A percentile compares a stretch with the other conserved stretches of the same genome.
Evolutionary conservation across 2,329 filamentous ascomycete species (phyloP).

Genomic region (Dothidotthia symphoricarpi): DNA sequence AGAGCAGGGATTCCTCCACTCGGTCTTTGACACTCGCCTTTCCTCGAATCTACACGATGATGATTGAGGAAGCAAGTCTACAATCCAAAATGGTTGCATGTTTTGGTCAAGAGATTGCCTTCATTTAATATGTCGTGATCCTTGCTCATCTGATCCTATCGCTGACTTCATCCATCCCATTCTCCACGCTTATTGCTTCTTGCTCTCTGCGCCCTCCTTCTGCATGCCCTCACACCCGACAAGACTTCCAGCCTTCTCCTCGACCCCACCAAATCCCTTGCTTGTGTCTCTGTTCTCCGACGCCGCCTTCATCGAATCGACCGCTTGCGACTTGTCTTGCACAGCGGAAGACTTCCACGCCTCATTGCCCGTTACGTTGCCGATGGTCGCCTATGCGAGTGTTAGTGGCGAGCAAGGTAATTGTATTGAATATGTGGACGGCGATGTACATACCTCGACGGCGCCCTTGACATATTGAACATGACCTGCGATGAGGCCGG

Average conservation of each 20-base stretch:
- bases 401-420: constrained; percentile 1
- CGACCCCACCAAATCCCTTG: constrained; percentile 60
- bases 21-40: too few species aligned
- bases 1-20: too few species aligned
- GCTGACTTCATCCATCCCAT: too few species aligned
- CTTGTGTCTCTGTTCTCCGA: constrained; percentile 56
- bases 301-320: constrained; percentile 62
- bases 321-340: constrained; percentile 62
- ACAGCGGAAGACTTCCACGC: constrained; percentile 64
- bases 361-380: constrained; percentile 60
- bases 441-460: constrained; percentile 53
- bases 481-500: constrained; percentile 63
- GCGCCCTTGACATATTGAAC: constrained; percentile 68
- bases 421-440: neutral
- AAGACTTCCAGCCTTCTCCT: constrained; percentile 63
- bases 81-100: too few species aligned
- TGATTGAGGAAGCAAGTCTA: too few species aligned
- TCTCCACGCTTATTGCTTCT: constrained; percentile 18
- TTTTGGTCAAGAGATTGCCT: too few species aligned
- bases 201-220: constrained; percentile 39
- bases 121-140: too few species aligned
- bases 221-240: constrained; percentile 70
- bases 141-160: too few species aligned
- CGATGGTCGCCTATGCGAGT: constrained; percentile 54
- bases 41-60: too few species aligned